phyloP scores from a whole-genome alignment of 2,329 filamentous ascomycete genomes.

The Pseudohalonectria lignicola region DNA sequence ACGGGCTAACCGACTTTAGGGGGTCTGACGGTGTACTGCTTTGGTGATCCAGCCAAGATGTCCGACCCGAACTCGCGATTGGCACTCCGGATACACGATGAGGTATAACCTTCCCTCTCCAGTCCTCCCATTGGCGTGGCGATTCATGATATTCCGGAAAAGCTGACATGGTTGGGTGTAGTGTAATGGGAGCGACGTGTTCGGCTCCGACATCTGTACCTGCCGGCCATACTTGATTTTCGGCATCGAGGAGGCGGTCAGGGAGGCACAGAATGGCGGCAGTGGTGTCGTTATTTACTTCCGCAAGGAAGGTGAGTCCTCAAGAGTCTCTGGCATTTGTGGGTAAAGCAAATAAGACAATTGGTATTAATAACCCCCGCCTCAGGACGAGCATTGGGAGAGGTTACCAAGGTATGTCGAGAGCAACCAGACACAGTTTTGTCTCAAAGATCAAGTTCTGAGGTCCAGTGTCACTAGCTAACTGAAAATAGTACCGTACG shows the following conservation, averaged over 20 bases:
- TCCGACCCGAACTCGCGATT: constrained; percentile 72
- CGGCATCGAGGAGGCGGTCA: constrained; percentile 94
- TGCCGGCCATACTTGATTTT: constrained; percentile 94
- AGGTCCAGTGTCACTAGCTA: constrained; percentile 13
- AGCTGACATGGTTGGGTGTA: constrained; percentile 11
- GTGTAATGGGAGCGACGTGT: constrained; percentile 96
- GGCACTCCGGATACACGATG: constrained; percentile 70
- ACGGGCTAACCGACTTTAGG: constrained; percentile 28
- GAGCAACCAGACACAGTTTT: constrained; percentile 10
- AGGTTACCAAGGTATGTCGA: constrained; percentile 77
- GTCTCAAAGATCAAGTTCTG: too few relatives aligned
- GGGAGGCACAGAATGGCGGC: constrained; percentile 88
- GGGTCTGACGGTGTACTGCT: constrained; percentile 91
- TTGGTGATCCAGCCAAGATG: constrained; percentile 91
- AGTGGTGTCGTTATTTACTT: constrained; percentile 97
- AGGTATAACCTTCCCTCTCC: constrained; percentile 25
- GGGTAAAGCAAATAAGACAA: too few relatives aligned
- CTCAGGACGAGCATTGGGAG: constrained; percentile 71
- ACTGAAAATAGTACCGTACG: constrained; percentile 14
- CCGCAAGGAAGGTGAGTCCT: constrained; percentile 70
- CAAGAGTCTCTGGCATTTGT: too few relatives aligned
- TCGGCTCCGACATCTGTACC: constrained; percentile 95
- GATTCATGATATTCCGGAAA: background rate
- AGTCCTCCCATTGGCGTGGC: background rate
- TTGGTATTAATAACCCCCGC: too few relatives aligned